Percentiles rank a stretch among this genome's conserved stretches.
These are phyloP conservation scores for Fusarium neocosmosporiellum DNA, from an alignment of 2,329 filamentous ascomycete genomes.

Conservation along the genomic window DNA sequence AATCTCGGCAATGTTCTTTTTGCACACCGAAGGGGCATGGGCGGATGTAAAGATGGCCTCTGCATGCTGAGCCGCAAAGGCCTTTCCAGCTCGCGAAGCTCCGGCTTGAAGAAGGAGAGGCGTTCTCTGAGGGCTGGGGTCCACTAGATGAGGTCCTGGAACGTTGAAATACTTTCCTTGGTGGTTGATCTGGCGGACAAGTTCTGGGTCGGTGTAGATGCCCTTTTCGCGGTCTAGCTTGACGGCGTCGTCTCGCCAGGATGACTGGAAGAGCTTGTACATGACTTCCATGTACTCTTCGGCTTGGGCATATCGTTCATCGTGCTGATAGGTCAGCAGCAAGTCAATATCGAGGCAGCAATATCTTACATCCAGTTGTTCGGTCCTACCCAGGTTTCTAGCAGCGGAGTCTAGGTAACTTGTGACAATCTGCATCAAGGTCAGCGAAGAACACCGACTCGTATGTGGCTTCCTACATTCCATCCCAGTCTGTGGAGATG, in stretches of 20 bases:
- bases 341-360: too few species aligned
- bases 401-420: constrained; percentile 78
- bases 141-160: constrained; percentile 73
- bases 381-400: constrained; percentile 69
- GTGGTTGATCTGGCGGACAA: constrained; percentile 75
- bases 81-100: constrained; percentile 72
- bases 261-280: constrained; percentile 75
- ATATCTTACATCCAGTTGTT: constrained; percentile 56
- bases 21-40: constrained; percentile 70
- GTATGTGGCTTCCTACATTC: constrained; percentile 56
- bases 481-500: constrained; percentile 58
- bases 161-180: constrained; percentile 72
- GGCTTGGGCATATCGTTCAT: constrained; percentile 72
- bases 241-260: constrained; percentile 75
- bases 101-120: constrained; percentile 78
- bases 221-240: constrained; percentile 67
- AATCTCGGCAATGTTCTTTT: constrained; percentile 72
- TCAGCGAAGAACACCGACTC: constrained; percentile 19
- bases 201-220: constrained; percentile 63
- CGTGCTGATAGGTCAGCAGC: constrained; percentile 57
- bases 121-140: constrained; percentile 75
- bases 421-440: constrained; percentile 67
- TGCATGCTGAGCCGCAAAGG: constrained; percentile 76
- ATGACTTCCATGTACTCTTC: constrained; percentile 74
- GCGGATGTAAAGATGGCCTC: constrained; percentile 78